Percentiles rank a stretch among this genome's conserved stretches.
These are phyloP conservation scores for Chlamydomonas applanata DNA, from an alignment of 139 green algal species.

Conservation along the genomic window DNA sequence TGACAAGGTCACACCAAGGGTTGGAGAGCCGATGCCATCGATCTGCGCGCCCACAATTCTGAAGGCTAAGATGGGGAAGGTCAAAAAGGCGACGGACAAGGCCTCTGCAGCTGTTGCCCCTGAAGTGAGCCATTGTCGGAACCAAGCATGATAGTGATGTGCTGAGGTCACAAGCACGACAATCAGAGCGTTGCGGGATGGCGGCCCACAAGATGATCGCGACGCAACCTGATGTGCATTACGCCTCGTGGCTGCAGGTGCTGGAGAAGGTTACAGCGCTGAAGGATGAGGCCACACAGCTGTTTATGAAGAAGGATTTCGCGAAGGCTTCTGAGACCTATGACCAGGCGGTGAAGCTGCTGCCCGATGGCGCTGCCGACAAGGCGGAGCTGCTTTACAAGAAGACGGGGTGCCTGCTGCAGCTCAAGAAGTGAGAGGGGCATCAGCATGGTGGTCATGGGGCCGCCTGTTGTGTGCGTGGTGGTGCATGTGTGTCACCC, in stretches of 20 bases:
- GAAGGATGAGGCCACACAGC: slow-evolving; percentile 66
- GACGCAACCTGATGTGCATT: no score
- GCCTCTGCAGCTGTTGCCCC: not conserved
- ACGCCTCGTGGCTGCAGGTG: no score
- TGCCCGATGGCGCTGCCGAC: slow-evolving; percentile 51
- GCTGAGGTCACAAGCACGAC: not conserved
- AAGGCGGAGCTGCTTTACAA: slow-evolving; percentile 70
- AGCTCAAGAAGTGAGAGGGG: slow-evolving; percentile 56
- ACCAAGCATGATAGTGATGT: not conserved
- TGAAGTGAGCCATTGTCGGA: not conserved
- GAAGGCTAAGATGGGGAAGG: no score
- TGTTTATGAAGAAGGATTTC: slow-evolving; percentile 76
- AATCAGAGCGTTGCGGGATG: no score
- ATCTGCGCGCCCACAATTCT: no score
- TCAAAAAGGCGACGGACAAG: no score
- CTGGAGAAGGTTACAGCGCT: slow-evolving; percentile 43
- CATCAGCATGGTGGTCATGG: not conserved
- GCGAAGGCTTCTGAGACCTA: slow-evolving; percentile 68
- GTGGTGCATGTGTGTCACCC: no score
- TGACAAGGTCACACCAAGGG: no score
- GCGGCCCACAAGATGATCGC: no score
- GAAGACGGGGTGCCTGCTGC: slow-evolving; percentile 79
- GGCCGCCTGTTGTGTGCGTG: no score
- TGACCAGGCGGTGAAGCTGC: slow-evolving; percentile 64
- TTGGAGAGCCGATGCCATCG: no score